Evolutionary conservation across 1,139 yeast species (phyloP).

Genomic region (Saccharomyces pastorianus): DNA sequence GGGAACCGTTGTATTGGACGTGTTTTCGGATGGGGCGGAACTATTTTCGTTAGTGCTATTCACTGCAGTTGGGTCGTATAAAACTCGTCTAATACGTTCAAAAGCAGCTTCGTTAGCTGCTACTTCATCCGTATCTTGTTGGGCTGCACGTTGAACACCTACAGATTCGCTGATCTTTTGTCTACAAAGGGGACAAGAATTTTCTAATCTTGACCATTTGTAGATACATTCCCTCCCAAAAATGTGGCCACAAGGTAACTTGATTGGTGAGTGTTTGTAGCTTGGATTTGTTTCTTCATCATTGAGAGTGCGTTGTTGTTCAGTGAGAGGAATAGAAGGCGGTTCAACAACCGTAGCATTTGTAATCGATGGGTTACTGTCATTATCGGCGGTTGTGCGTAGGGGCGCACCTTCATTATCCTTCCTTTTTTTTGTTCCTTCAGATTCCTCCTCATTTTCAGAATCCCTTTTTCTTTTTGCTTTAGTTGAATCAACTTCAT

Average conservation of each 20-base stretch:
- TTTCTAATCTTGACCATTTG: conserved; percentile 64
- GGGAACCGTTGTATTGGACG: neutral
- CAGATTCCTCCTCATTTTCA: conserved; percentile 21
- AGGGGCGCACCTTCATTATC: conserved; percentile 10
- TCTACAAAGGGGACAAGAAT: conserved; percentile 79
- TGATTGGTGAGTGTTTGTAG: conserved; percentile 54
- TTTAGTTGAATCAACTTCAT: conserved; percentile 8
- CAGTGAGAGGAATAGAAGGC: conserved; percentile 3
- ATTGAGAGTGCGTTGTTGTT: conserved; percentile 2
- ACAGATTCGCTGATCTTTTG: conserved; percentile 35
- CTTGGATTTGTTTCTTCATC: conserved; percentile 17
- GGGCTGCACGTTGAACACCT: conserved; percentile 7
- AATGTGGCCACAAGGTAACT: conserved; percentile 73
- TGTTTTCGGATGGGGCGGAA: neutral
- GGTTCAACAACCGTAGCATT: neutral
- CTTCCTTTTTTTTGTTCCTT: conserved; percentile 15
- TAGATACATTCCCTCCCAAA: conserved; percentile 69
- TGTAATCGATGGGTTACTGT: conserved; percentile 3
- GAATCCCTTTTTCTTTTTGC: conserved; percentile 15
- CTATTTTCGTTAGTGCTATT: neutral
- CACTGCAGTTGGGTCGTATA: conserved; percentile 14
- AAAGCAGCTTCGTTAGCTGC: conserved; percentile 17
- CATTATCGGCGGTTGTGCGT: conserved; percentile 2
- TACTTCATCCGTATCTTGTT: conserved; percentile 9
- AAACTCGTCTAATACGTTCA: conserved; percentile 23